These are phyloP conservation scores for Purpureocillium takamizusanense DNA, from an alignment of 2,329 filamentous ascomycete species.

Conservation along the genomic window DNA sequence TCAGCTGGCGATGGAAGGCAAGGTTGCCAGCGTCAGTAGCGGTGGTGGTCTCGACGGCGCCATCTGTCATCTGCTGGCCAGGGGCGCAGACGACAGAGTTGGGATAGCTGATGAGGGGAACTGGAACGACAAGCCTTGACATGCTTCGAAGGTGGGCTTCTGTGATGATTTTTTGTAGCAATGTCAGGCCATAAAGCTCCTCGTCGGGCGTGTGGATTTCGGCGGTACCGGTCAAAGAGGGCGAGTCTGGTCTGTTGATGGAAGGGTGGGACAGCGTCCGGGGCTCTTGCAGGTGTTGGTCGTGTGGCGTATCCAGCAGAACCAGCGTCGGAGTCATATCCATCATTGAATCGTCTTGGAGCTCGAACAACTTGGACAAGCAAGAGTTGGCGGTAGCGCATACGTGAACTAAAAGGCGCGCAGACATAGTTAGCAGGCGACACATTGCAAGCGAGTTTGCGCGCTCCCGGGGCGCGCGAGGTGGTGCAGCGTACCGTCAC, in stretches of 20 bases:
- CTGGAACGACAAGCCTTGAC: conserved; percentile 46
- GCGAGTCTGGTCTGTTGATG: conserved; percentile 36
- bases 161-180: conserved; percentile 48
- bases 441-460: neutral
- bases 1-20: conserved; percentile 27
- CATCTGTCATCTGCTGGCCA: conserved; percentile 25
- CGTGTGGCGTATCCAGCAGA: conserved; percentile 45
- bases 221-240: conserved; percentile 19
- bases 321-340: conserved; percentile 48
- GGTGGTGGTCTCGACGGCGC: conserved; percentile 25
- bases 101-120: conserved; percentile 41
- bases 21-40: conserved; percentile 14
- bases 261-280: conserved; percentile 26
- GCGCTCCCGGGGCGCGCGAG: neutral
- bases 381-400: conserved; percentile 45
- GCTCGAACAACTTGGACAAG: conserved; percentile 40
- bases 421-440: conserved; percentile 10
- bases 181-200: conserved; percentile 44
- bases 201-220: conserved; percentile 34
- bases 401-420: conserved; percentile 39
- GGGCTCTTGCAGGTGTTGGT: conserved; percentile 33
- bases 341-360: conserved; percentile 42
- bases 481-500: conserved; percentile 32
- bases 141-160: conserved; percentile 48
- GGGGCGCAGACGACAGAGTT: conserved; percentile 14